Evolutionary conservation across 2,329 filamentous ascomycete genomes (phyloP).

Genomic region (Trichophaea hybrida): DNA sequence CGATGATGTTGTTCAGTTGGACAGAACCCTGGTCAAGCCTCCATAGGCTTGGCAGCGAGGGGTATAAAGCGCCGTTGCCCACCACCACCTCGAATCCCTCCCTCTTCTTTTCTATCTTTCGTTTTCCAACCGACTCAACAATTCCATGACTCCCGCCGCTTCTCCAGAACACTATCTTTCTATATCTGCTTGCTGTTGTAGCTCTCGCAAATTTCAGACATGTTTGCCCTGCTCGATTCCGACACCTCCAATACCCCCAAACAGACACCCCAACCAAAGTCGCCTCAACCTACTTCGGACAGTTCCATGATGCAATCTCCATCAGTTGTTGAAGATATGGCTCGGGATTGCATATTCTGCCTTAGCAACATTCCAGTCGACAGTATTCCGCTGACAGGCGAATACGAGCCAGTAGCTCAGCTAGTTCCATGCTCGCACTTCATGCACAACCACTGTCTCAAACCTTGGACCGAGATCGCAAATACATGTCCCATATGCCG

Average conservation of each 20-base stretch:
- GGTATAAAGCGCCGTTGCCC: background rate
- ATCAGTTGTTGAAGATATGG: background rate
- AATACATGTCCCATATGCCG: constrained; percentile 98
- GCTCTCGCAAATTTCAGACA: background rate
- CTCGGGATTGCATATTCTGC: constrained; percentile 19
- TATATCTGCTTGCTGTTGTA: background rate
- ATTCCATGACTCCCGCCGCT: background rate
- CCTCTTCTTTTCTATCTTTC: background rate
- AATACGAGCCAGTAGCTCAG: constrained; percentile 34
- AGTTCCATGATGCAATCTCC: background rate
- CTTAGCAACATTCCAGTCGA: constrained; percentile 17
- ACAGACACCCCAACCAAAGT: background rate
- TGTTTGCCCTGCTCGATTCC: background rate
- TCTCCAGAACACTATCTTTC: background rate
- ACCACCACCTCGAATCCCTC: background rate
- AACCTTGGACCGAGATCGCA: constrained; percentile 87
- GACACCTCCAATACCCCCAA: background rate
- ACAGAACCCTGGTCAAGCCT: no score
- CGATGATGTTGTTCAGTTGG: no score
- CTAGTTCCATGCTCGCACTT: constrained; percentile 59
- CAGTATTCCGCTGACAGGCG: constrained; percentile 18
- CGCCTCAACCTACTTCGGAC: background rate
- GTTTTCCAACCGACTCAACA: background rate
- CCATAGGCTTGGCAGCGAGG: background rate
- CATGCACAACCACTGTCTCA: constrained; percentile 81